These are phyloP conservation scores for Waltergamsia citrina DNA, from an alignment of 2,329 filamentous ascomycete species.

Conservation along the genomic window DNA sequence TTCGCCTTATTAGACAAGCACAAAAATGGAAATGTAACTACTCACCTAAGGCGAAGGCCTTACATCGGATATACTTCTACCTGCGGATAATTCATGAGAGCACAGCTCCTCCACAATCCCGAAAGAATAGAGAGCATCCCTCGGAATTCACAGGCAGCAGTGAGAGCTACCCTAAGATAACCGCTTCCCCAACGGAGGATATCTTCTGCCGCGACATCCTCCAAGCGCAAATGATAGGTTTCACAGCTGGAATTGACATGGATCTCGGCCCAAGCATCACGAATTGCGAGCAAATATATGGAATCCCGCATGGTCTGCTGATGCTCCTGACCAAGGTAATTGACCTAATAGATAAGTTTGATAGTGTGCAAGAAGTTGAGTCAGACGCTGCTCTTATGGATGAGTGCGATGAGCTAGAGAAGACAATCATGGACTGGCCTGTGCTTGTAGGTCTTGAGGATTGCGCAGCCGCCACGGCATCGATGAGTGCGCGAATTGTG, in stretches of 20 bases:
- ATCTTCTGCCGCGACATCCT: too few relatives aligned
- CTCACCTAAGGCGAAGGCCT: slow-evolving; percentile 5
- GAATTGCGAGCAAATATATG: slow-evolving; percentile 10
- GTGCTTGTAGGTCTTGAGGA: too few relatives aligned
- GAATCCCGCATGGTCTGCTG: slow-evolving; percentile 8
- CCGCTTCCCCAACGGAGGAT: too few relatives aligned
- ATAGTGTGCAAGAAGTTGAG: not conserved
- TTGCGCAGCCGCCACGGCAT: too few relatives aligned
- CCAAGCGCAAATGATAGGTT: too few relatives aligned
- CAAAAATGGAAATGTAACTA: slow-evolving; percentile 5
- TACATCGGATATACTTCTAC: slow-evolving; percentile 12
- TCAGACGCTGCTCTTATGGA: slow-evolving; percentile 1
- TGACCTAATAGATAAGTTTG: slow-evolving; percentile 4
- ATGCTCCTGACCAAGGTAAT: slow-evolving; percentile 5
- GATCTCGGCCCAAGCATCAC: not conserved
- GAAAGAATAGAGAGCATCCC: too few relatives aligned
- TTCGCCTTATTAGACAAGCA: slow-evolving; percentile 7
- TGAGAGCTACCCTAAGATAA: too few relatives aligned
- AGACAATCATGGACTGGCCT: slow-evolving; percentile 9
- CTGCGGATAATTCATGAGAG: slow-evolving; percentile 10
- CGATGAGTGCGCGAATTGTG: too few relatives aligned
- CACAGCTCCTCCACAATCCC: too few relatives aligned
- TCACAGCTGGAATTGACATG: too few relatives aligned
- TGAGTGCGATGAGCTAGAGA: slow-evolving; percentile 15
- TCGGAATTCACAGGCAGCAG: too few relatives aligned